Conservation (phyloP, 768 basidiomycete species). For the Chalciporus chontae region DNA sequence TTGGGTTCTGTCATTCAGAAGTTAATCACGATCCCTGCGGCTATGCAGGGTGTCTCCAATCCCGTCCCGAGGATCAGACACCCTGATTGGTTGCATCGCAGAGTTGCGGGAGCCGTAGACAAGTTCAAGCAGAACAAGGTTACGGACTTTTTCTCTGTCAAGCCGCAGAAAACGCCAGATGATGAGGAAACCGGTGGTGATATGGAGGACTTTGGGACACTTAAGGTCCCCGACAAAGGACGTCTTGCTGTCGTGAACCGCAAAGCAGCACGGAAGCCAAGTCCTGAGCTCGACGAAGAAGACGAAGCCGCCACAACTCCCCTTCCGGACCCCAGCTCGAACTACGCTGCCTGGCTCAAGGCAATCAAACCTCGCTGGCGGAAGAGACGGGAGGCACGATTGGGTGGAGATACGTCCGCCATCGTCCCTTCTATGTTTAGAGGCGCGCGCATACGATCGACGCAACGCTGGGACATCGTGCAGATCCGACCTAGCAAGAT, state of each 20-base stretch:
- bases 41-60: conserved; percentile 95
- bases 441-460: conserved; percentile 52
- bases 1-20: conserved; percentile 98
- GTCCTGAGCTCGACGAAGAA: conserved; percentile 41
- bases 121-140: conserved; percentile 98
- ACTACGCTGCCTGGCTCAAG: conserved; percentile 77
- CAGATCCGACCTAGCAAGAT: conserved; percentile 79
- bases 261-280: conserved; percentile 40
- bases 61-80: conserved; percentile 95
- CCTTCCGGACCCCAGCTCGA: conserved; percentile 58
- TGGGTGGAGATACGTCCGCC: conserved; percentile 38
- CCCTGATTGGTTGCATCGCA: conserved; percentile 94
- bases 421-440: conserved; percentile 75
- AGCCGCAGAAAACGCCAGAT: conserved; percentile 10
- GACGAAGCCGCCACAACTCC: conserved; percentile 25
- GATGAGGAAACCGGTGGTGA: conserved; percentile 30
- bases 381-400: conserved; percentile 47
- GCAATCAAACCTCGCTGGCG: conserved; percentile 80
- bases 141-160: conserved; percentile 79
- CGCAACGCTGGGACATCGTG: conserved; percentile 85
- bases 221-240: conserved; percentile 25
- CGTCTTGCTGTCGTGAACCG: conserved; percentile 55
- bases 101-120: conserved; percentile 86
- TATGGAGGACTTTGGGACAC: conserved; percentile 57
- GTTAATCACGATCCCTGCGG: conserved; percentile 97